phyloP scores from a whole-genome alignment of 768 basidiomycete species.

The Fistulinella prunicolor region DNA sequence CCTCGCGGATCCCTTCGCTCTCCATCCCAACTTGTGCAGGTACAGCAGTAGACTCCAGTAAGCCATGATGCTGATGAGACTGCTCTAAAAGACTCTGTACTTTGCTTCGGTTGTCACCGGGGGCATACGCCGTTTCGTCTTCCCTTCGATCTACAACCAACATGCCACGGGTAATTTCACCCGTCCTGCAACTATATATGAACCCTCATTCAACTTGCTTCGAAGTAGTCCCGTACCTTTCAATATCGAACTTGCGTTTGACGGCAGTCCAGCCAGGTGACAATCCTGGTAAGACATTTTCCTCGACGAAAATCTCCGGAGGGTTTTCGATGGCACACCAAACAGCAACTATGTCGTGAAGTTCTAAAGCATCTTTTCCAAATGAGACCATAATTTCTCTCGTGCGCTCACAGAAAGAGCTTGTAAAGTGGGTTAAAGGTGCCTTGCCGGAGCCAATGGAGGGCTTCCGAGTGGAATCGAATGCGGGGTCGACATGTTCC shows the following conservation, averaged over 20 bases:
- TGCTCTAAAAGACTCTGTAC: conserved; percentile 53
- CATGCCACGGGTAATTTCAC: conserved; percentile 85
- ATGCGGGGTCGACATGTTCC: conserved; percentile 56
- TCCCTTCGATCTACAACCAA: conserved; percentile 77
- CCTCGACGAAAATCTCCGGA: conserved; percentile 36
- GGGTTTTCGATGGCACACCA: conserved; percentile 84
- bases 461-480: conserved; percentile 47
- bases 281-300: conserved; percentile 25
- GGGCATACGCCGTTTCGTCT: conserved; percentile 60
- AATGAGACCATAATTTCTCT: conserved; percentile 74
- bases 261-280: conserved; percentile 55
- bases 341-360: conserved; percentile 87
- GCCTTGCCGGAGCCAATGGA: conserved; percentile 48
- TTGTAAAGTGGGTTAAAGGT: conserved; percentile 73
- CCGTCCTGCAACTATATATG: conserved; percentile 42
- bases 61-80: conserved; percentile 29
- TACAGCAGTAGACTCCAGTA: conserved; percentile 49
- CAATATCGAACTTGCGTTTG: conserved; percentile 60
- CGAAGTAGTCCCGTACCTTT: conserved; percentile 46
- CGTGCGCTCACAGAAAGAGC: conserved; percentile 71
- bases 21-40: conserved; percentile 57
- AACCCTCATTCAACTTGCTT: neutral
- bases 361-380: conserved; percentile 83
- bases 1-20: conserved; percentile 10
- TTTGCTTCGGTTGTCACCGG: conserved; percentile 62